Evolutionary conservation across 2,329 filamentous ascomycete species (phyloP).

Genomic region (Talaromyces amestolkiae): DNA sequence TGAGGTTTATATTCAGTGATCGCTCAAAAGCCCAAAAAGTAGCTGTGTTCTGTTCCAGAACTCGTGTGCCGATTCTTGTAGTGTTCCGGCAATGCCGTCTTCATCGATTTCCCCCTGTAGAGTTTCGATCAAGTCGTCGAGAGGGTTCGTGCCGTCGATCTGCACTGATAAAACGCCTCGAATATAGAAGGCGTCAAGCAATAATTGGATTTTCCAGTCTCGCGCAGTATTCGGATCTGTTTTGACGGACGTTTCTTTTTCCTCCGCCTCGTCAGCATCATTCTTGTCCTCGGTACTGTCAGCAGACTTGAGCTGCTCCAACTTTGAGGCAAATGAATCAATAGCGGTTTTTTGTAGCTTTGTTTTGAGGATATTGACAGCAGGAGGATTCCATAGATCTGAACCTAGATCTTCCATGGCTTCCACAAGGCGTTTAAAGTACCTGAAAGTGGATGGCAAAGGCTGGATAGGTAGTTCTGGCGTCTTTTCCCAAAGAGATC

Average conservation of each 20-base stretch:
- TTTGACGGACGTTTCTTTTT: background rate
- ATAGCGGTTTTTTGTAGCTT: slow-evolving; percentile 53
- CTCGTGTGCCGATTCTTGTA: slow-evolving; percentile 65
- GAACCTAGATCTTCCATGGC: slow-evolving; percentile 69
- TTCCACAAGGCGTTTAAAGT: slow-evolving; percentile 63
- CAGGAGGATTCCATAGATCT: slow-evolving; percentile 77
- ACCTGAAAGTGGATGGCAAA: slow-evolving; percentile 69
- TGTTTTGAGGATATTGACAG: slow-evolving; percentile 63
- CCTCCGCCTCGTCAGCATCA: background rate
- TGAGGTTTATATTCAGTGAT: background rate
- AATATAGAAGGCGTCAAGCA: slow-evolving; percentile 39
- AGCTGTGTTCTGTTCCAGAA: slow-evolving; percentile 82
- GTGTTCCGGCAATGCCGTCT: slow-evolving; percentile 50
- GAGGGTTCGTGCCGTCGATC: slow-evolving; percentile 28
- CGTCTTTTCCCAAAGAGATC: slow-evolving; percentile 75
- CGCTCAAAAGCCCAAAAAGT: slow-evolving; percentile 72
- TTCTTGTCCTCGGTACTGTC: slow-evolving; percentile 11
- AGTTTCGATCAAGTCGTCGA: slow-evolving; percentile 51
- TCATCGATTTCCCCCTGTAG: slow-evolving; percentile 49
- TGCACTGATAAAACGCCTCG: slow-evolving; percentile 27
- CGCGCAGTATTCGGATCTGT: slow-evolving; percentile 18
- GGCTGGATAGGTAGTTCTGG: slow-evolving; percentile 75
- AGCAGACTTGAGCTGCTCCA: slow-evolving; percentile 25
- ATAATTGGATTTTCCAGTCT: slow-evolving; percentile 39
- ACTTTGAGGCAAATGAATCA: slow-evolving; percentile 22